A percentile compares a stretch with the other conserved stretches of the same genome.
Conservation (phyloP, 768 basidiomycete species). For the Auriculariales sp. region DNA sequence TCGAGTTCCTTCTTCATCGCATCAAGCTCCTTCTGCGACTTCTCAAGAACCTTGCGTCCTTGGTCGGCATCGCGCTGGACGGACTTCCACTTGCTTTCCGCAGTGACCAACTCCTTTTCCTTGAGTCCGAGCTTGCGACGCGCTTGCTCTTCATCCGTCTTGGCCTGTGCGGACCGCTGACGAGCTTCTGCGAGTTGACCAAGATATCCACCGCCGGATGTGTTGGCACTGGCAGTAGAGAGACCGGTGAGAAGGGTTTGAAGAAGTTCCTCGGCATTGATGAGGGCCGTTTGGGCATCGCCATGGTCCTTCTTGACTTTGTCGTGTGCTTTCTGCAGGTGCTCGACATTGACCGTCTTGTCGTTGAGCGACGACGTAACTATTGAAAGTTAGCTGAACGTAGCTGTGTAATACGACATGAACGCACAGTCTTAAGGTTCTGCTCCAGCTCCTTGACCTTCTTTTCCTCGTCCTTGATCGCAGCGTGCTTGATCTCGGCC, state of each 20-base stretch:
- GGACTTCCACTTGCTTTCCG: constrained; percentile 70
- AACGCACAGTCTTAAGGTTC: constrained; percentile 47
- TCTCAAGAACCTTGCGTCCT: constrained; percentile 50
- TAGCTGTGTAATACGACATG: not conserved
- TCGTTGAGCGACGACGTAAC: constrained; percentile 42
- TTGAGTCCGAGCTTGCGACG: constrained; percentile 61
- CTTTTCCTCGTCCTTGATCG: constrained; percentile 65
- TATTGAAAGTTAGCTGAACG: constrained; percentile 18
- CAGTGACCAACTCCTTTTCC: constrained; percentile 60
- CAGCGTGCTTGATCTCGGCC: constrained; percentile 62
- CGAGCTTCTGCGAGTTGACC: constrained; percentile 85
- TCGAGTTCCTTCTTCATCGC: constrained; percentile 43
- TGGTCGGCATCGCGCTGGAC: constrained; percentile 77
- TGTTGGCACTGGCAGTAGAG: constrained; percentile 48
- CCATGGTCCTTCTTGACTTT: constrained; percentile 58
- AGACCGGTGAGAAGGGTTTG: constrained; percentile 91
- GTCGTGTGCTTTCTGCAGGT: constrained; percentile 38
- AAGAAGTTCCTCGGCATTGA: constrained; percentile 78
- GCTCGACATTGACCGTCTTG: constrained; percentile 45
- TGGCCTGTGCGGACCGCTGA: constrained; percentile 55
- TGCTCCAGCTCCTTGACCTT: constrained; percentile 35
- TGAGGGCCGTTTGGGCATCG: constrained; percentile 40
- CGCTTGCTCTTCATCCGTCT: constrained; percentile 74
- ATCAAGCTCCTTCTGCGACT: constrained; percentile 9
- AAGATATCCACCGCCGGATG: constrained; percentile 71